A percentile compares a stretch with the other conserved stretches of the same genome.
phyloP scores from a whole-genome alignment of 2,329 filamentous ascomycete genomes.

The Gnomoniopsis sp. region DNA sequence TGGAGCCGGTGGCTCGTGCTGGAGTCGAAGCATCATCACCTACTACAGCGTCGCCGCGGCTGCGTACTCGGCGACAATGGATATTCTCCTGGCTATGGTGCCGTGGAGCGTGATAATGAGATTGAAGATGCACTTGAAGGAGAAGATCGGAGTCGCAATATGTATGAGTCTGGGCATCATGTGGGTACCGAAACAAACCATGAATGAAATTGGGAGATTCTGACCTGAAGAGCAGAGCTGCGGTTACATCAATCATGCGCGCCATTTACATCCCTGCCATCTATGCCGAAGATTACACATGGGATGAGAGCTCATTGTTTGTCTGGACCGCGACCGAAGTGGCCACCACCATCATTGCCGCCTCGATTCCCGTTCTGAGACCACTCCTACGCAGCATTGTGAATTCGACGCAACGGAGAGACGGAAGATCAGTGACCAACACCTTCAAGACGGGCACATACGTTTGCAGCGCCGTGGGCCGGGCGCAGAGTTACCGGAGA shows the following conservation, averaged over 20 bases:
- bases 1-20: constrained; percentile 24
- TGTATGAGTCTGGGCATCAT: constrained; percentile 34
- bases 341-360: constrained; percentile 21
- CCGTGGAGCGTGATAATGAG: constrained; percentile 30
- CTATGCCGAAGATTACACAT: not conserved
- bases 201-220: not conserved
- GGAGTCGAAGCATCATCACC: constrained; percentile 21
- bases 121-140: constrained; percentile 29
- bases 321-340: constrained; percentile 22
- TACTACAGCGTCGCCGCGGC: constrained; percentile 21
- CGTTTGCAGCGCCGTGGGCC: not conserved
- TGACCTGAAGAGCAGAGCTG: not conserved
- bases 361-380: constrained; percentile 26
- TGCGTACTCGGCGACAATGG: constrained; percentile 28
- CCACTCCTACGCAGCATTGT: constrained; percentile 16
- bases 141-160: constrained; percentile 30
- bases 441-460: constrained; percentile 6
- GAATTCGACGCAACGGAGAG: not conserved
- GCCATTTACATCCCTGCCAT: not conserved
- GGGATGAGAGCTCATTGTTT: constrained; percentile 6
- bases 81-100: constrained; percentile 29
- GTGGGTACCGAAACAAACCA: constrained; percentile 16
- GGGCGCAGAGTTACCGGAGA: not conserved
- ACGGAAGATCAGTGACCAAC: not conserved
- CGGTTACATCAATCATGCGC: not conserved